Conservation (phyloP, 2,329 filamentous ascomycete genomes). For the Dactylellina parvicollis region DNA sequence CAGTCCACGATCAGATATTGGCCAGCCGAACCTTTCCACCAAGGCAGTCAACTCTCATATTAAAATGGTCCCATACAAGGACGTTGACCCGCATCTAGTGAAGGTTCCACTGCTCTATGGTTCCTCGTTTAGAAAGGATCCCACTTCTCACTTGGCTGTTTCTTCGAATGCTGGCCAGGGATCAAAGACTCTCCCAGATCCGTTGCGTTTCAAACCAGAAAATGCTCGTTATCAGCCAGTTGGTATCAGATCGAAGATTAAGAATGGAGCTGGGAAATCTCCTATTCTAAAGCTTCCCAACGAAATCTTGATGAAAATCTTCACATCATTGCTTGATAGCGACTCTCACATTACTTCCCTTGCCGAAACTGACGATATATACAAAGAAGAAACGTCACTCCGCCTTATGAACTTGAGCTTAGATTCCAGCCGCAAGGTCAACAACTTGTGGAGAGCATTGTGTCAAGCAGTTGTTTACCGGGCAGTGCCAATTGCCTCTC, state of each 20-base stretch:
- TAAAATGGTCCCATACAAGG: no score
- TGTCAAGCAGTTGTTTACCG: constrained; percentile 36
- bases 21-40: no score
- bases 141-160: background rate
- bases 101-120: no score
- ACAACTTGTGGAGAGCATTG: constrained; percentile 33
- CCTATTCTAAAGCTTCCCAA: constrained; percentile 27
- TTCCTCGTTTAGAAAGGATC: background rate
- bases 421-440: constrained; percentile 32
- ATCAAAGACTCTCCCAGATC: background rate
- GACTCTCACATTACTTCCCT: background rate
- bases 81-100: no score
- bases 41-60: no score
- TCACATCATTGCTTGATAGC: constrained; percentile 11
- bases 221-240: constrained; percentile 37
- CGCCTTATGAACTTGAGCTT: constrained; percentile 21
- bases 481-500: constrained; percentile 31
- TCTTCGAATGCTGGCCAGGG: background rate
- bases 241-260: background rate
- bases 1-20: no score
- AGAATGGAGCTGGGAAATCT: background rate
- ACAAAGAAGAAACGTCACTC: constrained; percentile 28
- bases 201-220: constrained; percentile 23
- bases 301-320: constrained; percentile 31
- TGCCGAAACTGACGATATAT: background rate